Percentiles rank a stretch among this genome's conserved stretches.
Conservation (phyloP, 2,329 filamentous ascomycete genomes). For the Microascus cirrosus region DNA sequence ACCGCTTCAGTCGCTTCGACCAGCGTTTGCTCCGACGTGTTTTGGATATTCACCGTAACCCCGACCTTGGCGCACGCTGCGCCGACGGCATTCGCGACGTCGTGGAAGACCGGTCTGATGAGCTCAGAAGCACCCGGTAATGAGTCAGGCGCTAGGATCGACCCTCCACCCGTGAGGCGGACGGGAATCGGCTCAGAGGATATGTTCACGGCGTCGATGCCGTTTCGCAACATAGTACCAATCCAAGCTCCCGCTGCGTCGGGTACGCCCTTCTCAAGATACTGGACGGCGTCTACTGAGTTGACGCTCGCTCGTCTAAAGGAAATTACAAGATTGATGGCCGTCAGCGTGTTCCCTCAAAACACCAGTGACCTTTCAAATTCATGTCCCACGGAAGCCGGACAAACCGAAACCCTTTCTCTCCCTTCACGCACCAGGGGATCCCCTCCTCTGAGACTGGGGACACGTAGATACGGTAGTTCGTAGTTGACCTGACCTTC, state of each 20-base stretch:
- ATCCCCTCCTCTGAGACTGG: too few species aligned
- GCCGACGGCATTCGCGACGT: conserved; percentile 54
- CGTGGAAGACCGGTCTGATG: conserved; percentile 43
- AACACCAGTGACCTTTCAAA: conserved; percentile 45
- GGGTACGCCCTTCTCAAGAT: conserved; percentile 16
- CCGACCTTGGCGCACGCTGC: conserved; percentile 41
- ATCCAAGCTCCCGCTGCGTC: conserved; percentile 14
- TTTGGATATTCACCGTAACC: neutral
- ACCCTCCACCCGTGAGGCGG: conserved; percentile 52
- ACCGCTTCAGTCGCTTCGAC: conserved; percentile 1
- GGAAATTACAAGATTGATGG: conserved; percentile 41
- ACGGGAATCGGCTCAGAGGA: conserved; percentile 47
- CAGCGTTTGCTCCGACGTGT: neutral
- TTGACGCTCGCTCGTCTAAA: neutral
- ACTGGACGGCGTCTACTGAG: neutral
- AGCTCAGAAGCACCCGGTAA: conserved; percentile 44
- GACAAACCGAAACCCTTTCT: conserved; percentile 35
- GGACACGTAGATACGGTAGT: too few species aligned
- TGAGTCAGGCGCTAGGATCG: conserved; percentile 42
- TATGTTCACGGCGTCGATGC: conserved; percentile 52
- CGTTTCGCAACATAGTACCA: conserved; percentile 38
- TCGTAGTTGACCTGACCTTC: too few species aligned
- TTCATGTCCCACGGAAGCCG: conserved; percentile 49
- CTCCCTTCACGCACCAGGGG: too few species aligned
- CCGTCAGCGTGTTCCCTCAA: conserved; percentile 42